These are phyloP conservation scores for Nitzschia sp. DNA, from an alignment of 108 stramenopile genomes.

Conservation along the genomic window DNA sequence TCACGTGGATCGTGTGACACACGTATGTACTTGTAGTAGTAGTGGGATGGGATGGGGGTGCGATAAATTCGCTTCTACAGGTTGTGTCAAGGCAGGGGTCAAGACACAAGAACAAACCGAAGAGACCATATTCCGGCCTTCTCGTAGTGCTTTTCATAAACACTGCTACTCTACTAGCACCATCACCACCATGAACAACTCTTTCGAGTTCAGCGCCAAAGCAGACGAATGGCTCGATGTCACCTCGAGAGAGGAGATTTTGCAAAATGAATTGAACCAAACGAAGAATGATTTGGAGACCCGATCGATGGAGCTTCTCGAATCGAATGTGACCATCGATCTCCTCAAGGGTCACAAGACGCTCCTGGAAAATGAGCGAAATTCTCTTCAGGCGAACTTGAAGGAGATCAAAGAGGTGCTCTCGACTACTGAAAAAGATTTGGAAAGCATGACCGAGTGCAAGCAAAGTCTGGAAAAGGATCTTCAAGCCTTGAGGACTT, in stretches of 20 bases:
- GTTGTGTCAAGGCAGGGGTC: neutral
- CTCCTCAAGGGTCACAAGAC: slow-evolving; percentile 26
- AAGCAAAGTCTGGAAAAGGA: neutral
- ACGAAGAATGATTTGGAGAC: slow-evolving; percentile 13
- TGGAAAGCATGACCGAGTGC: neutral
- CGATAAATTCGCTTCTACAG: neutral
- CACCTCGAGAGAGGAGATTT: slow-evolving; percentile 20
- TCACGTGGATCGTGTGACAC: neutral
- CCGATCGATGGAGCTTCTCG: slow-evolving; percentile 16
- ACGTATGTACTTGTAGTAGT: neutral
- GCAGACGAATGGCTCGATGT: slow-evolving; percentile 26
- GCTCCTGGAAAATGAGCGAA: slow-evolving; percentile 17
- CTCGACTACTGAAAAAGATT: neutral
- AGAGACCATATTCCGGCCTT: no score
- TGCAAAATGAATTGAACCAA: slow-evolving; percentile 13
- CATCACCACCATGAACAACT: slow-evolving; percentile 19
- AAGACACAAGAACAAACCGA: no score
- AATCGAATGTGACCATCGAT: slow-evolving; percentile 22
- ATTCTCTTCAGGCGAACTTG: neutral
- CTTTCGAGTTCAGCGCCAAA: slow-evolving; percentile 6
- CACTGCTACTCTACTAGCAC: neutral
- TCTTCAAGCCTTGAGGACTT: neutral
- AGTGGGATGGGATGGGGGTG: neutral
- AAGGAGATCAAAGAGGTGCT: neutral
- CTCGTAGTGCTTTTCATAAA: neutral